Percentiles rank a stretch among this genome's conserved stretches.
Conservation (phyloP, 116 monocot species). For the Papilionanthe hybrid region DNA sequence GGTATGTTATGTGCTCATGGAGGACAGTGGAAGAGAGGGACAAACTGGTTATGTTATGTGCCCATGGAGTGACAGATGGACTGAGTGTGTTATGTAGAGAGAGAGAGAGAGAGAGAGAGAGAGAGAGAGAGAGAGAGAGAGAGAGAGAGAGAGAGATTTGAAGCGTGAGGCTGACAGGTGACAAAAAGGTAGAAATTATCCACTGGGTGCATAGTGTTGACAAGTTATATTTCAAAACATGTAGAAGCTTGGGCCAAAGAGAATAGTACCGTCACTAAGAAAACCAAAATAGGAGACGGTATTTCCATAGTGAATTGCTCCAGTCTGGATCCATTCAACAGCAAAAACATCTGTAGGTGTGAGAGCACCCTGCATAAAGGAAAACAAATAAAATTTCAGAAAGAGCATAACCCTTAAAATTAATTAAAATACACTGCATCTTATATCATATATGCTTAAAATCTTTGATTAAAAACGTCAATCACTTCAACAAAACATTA, state of each 20-base stretch:
- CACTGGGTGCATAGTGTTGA: not conserved
- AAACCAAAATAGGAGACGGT: constrained; percentile 97
- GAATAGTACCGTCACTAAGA: constrained; percentile 82
- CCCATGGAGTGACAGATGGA: no score
- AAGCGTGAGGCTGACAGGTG: not conserved
- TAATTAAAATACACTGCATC: not conserved
- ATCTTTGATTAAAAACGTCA: not conserved
- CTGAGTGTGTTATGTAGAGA: no score
- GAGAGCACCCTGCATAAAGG: constrained; percentile 66
- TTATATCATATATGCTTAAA: not conserved
- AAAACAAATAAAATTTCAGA: not conserved
- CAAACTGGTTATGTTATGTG: not conserved
- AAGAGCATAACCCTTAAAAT: not conserved
- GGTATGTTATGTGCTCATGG: not conserved
- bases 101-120: not conserved
- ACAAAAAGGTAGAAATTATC: not conserved
- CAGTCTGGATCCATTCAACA: constrained; percentile 88
- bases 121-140: not conserved
- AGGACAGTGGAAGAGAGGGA: not conserved
- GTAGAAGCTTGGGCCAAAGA: not conserved
- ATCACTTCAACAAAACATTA: not conserved
- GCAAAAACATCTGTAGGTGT: constrained; percentile 96
- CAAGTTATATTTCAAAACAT: not conserved
- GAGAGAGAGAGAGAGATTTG: not conserved
- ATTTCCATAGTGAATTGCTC: constrained; percentile 75